phyloP scores from a whole-genome alignment of 2,329 filamentous ascomycete genomes.

The Dactylella cylindrospora region DNA sequence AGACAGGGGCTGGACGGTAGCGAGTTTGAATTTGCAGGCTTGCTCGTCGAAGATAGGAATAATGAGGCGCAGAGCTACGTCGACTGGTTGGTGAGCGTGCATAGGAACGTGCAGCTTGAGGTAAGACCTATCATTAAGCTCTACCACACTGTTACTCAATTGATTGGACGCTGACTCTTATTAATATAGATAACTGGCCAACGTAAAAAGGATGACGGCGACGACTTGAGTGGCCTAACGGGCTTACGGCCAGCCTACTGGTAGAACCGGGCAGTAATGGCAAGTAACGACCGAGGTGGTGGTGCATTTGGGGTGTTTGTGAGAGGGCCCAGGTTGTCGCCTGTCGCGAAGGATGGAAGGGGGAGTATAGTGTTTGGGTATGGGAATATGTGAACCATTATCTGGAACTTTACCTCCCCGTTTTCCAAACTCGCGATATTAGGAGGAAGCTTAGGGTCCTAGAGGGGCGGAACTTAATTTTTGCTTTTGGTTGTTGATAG shows the following conservation, averaged over 20 bases:
- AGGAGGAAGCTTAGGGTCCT: too few species aligned
- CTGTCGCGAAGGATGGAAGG: too few species aligned
- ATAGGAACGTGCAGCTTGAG: conserved; percentile 90
- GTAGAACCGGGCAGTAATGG: conserved; percentile 51
- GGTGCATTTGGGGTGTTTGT: too few species aligned
- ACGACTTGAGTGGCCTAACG: conserved; percentile 59
- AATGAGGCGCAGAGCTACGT: conserved; percentile 98
- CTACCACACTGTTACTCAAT: not conserved
- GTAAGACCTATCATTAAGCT: conserved; percentile 54
- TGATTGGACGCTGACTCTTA: conserved; percentile 7
- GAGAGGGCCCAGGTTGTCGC: too few species aligned
- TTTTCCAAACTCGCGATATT: too few species aligned
- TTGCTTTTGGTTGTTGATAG: too few species aligned
- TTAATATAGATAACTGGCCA: conserved; percentile 64
- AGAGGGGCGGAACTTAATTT: too few species aligned
- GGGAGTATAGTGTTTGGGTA: not conserved
- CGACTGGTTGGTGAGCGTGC: conserved; percentile 95
- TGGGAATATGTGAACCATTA: not conserved
- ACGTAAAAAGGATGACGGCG: conserved; percentile 64
- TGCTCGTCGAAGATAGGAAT: conserved; percentile 91
- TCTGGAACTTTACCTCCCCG: too few species aligned
- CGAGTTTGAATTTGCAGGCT: conserved; percentile 91
- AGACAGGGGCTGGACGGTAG: conserved; percentile 90
- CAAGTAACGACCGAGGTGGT: not conserved
- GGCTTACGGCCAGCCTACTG: conserved; percentile 64